Evolutionary conservation across 805 yeast genomes (phyloP), one percentile per base, ranked within the genome.

Genomic region (Metschnikowia colocasiae): DNA sequence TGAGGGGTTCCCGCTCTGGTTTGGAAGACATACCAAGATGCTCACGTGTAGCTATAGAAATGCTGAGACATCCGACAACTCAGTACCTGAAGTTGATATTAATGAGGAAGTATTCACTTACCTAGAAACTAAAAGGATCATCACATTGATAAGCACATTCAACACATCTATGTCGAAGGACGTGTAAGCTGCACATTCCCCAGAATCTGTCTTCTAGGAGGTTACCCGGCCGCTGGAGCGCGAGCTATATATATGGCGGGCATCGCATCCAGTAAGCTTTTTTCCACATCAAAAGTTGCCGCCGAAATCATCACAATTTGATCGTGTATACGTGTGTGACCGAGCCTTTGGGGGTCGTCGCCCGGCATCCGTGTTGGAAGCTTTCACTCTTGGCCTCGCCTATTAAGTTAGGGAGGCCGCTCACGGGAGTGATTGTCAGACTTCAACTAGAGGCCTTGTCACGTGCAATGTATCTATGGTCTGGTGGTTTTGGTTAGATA

Each of bases 321-420:
- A 62, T 68, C 59, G 53, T 44, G 53, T 43, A 53, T 58, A 52
- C 59, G 68, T 51, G 50, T 49, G 53, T 40, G 43, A 38, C 40
- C 31, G 49, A 44, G 41, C 37, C 33, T 37, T 39, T 30, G 41
- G 43, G 15, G 37, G 51, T 33, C 38, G 48, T 49, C 58, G 63
- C 61, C 52, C 59, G 52, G 58, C 40, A 46, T 45, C 35, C 40
- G 48, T 48, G 58, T 46, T 40, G 56, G 51, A 59, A 60, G 61
- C 60, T 50, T 22, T 49, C 46, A 38, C 46, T 52, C 43, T 54
- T 58, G 50, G 51, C 49, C 50, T 63, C 65, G 72, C 74, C 73
- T 68, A 68, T 68, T 68, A 55, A 57, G 40, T 68, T 68, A 67
- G 73, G 74, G 60, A 63, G 66, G 55, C 51, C 55, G 54, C 47